Base-by-base conservation (phyloP, 2,329 filamentous ascomycete species). In the Penicillium sp. region DNA sequence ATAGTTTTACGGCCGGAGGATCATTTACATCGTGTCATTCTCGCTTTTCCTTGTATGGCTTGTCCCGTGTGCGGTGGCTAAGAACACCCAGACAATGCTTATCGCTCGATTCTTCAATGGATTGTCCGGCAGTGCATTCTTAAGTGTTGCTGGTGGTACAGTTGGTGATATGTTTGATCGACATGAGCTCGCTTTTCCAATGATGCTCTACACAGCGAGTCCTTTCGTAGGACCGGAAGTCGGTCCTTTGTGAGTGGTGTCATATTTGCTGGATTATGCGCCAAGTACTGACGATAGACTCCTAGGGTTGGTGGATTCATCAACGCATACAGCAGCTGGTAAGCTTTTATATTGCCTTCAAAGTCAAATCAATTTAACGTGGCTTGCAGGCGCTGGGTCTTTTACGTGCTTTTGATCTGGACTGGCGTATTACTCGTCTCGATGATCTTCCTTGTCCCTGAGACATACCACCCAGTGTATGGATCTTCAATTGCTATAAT, bases 381-480 rank as follows among this genome's bases (percentile, higher is more conserved):
- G 6, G 29, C 11, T 29, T n/a, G 44, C 45, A 76, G 74, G 88
- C 79, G 89, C 48, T 94, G 89, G 89, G 89, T 87, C 0, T 92
- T 94, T 72, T 96, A 92, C 68, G 81, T 92, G 4, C 78, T 96
- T 55, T 75, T 96, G 47, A 95, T 96, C 47, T 96, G 90, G 91
- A 81, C 86, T 1, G 83, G 80, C n/a, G 72, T 79, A 7, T 74
- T 91, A 64, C 79, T 90, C 46, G 68, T 80, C 10, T 75, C 84
- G 55, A 86, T 96, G 48, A 68, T 86, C 32, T 68, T 90, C 32
- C 78, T 92, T 41, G 90, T 96, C 3, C 92, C 92, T 5, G 92
- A 97, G 76, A 97, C 92, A 1, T 96, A 94, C 70, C 89, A 81
- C 57, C 82, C 82, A 21, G 82, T 74, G 69, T 72, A 67, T 52